phyloP scores from a whole-genome alignment of 495 filamentous ascomycete species.

The Pyrenopolyporus hunteri region DNA sequence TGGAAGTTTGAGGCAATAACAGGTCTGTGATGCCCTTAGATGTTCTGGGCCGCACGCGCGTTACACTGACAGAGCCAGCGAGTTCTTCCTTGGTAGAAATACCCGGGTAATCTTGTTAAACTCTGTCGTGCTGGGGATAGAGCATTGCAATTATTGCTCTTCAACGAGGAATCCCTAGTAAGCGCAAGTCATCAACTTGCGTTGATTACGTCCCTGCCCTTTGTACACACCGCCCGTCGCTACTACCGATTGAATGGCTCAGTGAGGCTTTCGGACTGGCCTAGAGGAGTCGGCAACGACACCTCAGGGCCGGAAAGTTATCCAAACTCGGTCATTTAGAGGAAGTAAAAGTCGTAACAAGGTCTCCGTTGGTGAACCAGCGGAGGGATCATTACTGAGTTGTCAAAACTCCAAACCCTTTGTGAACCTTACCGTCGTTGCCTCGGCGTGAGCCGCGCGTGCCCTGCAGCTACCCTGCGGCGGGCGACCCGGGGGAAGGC shows the following conservation, averaged over 20 bases:
- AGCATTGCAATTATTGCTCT: constrained; percentile 83
- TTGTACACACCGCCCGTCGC: constrained; percentile 75
- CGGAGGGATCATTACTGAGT: constrained; percentile 26
- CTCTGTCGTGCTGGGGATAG: constrained; percentile 78
- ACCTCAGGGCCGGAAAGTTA: constrained; percentile 70
- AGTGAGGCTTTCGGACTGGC: constrained; percentile 69
- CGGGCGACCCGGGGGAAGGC: constrained; percentile 1
- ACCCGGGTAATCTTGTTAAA: constrained; percentile 78
- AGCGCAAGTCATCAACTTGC: constrained; percentile 76
- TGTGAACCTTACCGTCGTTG: neutral
- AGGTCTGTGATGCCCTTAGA: constrained; percentile 9
- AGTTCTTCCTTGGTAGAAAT: constrained; percentile 74
- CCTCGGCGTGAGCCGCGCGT: neutral
- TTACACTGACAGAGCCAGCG: constrained; percentile 75
- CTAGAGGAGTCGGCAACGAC: constrained; percentile 67
- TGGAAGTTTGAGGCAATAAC: constrained; percentile 10
- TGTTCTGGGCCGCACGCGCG: constrained; percentile 8
- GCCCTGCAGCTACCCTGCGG: neutral
- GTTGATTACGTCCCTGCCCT: constrained; percentile 77
- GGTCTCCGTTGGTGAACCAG: constrained; percentile 73
- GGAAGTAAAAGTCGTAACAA: constrained; percentile 80
- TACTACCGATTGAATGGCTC: constrained; percentile 75
- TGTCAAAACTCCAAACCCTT: neutral
- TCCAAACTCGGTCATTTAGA: constrained; percentile 78
- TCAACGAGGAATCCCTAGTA: constrained; percentile 80